A percentile compares a stretch with the other conserved stretches of the same genome.
Conservation (phyloP, 78 protist genomes). For the Tieghemostelium lacteum region DNA sequence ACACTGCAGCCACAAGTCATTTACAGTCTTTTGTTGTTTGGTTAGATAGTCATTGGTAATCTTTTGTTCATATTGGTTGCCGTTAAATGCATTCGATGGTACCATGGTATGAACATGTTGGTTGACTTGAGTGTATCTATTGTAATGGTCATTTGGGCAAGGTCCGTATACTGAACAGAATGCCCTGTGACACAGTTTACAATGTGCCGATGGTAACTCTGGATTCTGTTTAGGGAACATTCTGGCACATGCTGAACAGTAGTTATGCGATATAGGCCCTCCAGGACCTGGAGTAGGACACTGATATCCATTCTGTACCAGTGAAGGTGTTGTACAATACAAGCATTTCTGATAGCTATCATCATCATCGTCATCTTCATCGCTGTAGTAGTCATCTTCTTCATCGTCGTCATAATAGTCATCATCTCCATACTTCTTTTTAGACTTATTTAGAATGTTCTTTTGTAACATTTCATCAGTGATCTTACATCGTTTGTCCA, state of each 20-base stretch:
- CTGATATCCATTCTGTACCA: constrained; percentile 26
- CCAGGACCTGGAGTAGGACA: constrained; percentile 26
- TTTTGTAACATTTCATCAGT: constrained; percentile 48
- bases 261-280: too few species aligned
- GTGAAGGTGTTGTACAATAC: constrained; percentile 25
- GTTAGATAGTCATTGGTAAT: constrained; percentile 32
- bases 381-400: neutral
- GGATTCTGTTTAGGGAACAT: constrained; percentile 8
- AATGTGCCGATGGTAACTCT: neutral
- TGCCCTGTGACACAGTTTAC: constrained; percentile 34
- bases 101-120: neutral
- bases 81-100: constrained; percentile 28
- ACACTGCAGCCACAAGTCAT: constrained; percentile 3
- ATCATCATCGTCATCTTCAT: constrained; percentile 43
- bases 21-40: neutral
- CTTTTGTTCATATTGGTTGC: constrained; percentile 64
- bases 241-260: constrained; percentile 6
- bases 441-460: constrained; percentile 5
- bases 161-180: constrained; percentile 31
- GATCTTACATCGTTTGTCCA: constrained; percentile 50
- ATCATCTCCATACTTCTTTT: constrained; percentile 12
- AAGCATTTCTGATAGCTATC: neutral
- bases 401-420: constrained; percentile 55
- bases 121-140: neutral
- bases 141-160: neutral